phyloP scores from a whole-genome alignment of 805 yeast genomes.

The Aciculoconidium aculeatum region DNA sequence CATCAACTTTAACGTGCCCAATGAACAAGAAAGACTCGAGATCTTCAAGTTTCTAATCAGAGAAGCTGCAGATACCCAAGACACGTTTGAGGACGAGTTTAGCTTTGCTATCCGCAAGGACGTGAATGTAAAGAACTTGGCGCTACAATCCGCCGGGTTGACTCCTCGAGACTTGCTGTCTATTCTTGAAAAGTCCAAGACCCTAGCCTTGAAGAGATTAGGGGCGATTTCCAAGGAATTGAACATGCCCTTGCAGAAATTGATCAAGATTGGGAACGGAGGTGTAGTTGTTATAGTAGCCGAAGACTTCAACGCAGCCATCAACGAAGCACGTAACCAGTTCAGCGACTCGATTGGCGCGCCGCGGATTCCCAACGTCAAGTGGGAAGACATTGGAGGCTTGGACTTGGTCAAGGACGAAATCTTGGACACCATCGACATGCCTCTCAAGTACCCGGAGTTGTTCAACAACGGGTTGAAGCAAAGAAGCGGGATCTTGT shows the following conservation, averaged over 20 bases:
- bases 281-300: slow-evolving; percentile 52
- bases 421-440: slow-evolving; percentile 89
- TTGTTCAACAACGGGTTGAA: slow-evolving; percentile 83
- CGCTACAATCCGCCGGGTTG: slow-evolving; percentile 88
- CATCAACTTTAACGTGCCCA: slow-evolving; percentile 68
- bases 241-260: slow-evolving; percentile 17
- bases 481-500: slow-evolving; percentile 87
- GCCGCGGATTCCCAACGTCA: slow-evolving; percentile 89
- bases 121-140: slow-evolving; percentile 48
- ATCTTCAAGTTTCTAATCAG: slow-evolving; percentile 54
- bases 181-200: slow-evolving; percentile 61
- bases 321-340: slow-evolving; percentile 75
- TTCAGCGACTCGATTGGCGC: slow-evolving; percentile 96
- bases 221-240: slow-evolving; percentile 24
- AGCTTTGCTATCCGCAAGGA: slow-evolving; percentile 25
- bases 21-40: slow-evolving; percentile 62
- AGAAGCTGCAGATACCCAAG: slow-evolving; percentile 23
- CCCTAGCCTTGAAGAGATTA: slow-evolving; percentile 47
- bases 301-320: slow-evolving; percentile 61
- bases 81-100: slow-evolving; percentile 13
- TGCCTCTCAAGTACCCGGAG: slow-evolving; percentile 93
- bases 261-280: slow-evolving; percentile 44
- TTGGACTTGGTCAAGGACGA: slow-evolving; percentile 85
- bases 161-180: slow-evolving; percentile 77
- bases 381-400: slow-evolving; percentile 98